Evolutionary conservation across 1,139 yeast species (phyloP).

Genomic region (Sugiyamaella neomexicana): DNA sequence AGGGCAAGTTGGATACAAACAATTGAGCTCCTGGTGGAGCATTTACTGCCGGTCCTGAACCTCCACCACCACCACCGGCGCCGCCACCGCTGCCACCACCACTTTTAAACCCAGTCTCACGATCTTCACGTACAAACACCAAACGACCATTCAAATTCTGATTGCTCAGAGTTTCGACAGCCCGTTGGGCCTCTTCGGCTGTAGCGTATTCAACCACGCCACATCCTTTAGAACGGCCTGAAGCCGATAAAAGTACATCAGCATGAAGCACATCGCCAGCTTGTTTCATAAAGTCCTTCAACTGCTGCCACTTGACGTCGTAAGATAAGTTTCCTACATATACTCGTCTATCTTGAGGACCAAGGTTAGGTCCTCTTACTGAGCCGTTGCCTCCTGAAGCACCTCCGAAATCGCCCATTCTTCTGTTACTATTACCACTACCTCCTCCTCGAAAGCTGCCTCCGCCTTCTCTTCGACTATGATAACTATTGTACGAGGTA

Average conservation of each 20-base stretch:
- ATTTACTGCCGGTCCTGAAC: conserved; percentile 21
- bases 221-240: conserved; percentile 76
- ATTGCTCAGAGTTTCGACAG: conserved; percentile 72
- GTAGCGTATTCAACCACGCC: conserved; percentile 79
- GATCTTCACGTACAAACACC: conserved; percentile 77
- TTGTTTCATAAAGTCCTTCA: conserved; percentile 62
- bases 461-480: conserved; percentile 13
- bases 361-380: neutral
- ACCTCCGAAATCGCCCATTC: conserved; percentile 26
- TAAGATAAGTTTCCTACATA: conserved; percentile 64
- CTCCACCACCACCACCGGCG: conserved; percentile 27
- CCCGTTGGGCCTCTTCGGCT: conserved; percentile 67
- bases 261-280: conserved; percentile 81
- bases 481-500: conserved; percentile 7
- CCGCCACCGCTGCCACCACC: conserved; percentile 27
- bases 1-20: conserved; percentile 82
- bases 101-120: conserved; percentile 39
- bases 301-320: conserved; percentile 58
- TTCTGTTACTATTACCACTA: conserved; percentile 28
- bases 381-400: conserved; percentile 26
- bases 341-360: conserved; percentile 43
- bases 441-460: conserved; percentile 30
- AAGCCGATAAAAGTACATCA: conserved; percentile 79
- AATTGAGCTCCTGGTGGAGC: conserved; percentile 52
- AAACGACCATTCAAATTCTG: conserved; percentile 70